phyloP scores from a whole-genome alignment of 2,329 filamentous ascomycete genomes.

The Seiridium unicorne region DNA sequence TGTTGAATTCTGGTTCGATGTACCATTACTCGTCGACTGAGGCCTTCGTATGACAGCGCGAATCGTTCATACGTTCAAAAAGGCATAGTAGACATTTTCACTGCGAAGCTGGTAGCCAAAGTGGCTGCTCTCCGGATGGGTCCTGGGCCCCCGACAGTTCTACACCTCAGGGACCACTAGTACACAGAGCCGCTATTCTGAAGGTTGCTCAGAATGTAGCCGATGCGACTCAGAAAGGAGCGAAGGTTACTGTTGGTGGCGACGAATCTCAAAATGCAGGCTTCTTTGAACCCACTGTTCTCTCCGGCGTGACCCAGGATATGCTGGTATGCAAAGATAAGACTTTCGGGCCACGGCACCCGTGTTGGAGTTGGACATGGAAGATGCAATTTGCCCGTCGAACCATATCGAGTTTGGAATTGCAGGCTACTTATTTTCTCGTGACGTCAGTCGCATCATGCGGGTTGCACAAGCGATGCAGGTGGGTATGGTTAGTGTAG shows the following conservation, averaged over 20 bases:
- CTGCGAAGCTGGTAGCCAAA: conserved; percentile 65
- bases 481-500: conserved; percentile 85
- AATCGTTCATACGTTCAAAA: conserved; percentile 81
- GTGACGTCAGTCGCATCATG: conserved; percentile 56
- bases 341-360: conserved; percentile 91
- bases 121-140: conserved; percentile 75
- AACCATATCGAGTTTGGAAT: conserved; percentile 84
- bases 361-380: conserved; percentile 82
- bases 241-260: conserved; percentile 71
- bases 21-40: no score
- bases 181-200: conserved; percentile 76
- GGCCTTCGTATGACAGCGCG: conserved; percentile 35
- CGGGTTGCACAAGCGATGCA: conserved; percentile 69
- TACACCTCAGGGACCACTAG: conserved; percentile 77
- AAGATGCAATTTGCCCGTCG: conserved; percentile 79
- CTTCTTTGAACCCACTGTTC: conserved; percentile 87
- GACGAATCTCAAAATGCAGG: conserved; percentile 65
- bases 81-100: conserved; percentile 75
- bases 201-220: conserved; percentile 80
- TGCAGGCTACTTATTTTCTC: conserved; percentile 89
- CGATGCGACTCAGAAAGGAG: conserved; percentile 77
- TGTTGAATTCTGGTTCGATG: no score
- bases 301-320: conserved; percentile 79
- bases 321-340: conserved; percentile 87
- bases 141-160: conserved; percentile 63